Conservation (phyloP, 108 stramenopile genomes). For the Skeletonema costatum region DNA sequence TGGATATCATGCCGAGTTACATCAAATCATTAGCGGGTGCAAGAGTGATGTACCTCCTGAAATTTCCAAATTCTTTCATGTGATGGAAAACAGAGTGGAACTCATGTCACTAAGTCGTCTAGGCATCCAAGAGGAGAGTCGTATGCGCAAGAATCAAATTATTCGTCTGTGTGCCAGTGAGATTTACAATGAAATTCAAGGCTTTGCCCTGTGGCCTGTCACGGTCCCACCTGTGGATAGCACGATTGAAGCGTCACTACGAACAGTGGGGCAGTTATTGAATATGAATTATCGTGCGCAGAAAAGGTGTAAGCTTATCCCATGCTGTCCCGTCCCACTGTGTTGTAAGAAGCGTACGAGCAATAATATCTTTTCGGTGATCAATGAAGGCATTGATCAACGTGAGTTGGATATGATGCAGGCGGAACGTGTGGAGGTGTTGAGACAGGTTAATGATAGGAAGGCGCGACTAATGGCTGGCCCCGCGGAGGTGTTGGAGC, state of each 20-base stretch:
- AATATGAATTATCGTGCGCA: slow-evolving; percentile 40
- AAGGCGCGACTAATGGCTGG: slow-evolving; percentile 22
- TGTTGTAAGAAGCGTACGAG: slow-evolving; percentile 37
- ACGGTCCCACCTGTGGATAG: slow-evolving; percentile 26
- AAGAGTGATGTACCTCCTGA: slow-evolving; percentile 29
- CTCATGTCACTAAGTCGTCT: slow-evolving; percentile 33
- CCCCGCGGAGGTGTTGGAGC: slow-evolving; percentile 34
- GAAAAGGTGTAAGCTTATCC: slow-evolving; percentile 31
- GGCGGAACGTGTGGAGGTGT: slow-evolving; percentile 25
- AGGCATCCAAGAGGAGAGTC: slow-evolving; percentile 25
- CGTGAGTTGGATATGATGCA: slow-evolving; percentile 45
- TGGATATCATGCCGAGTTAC: slow-evolving; percentile 30
- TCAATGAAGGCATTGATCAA: slow-evolving; percentile 47
- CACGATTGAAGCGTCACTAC: slow-evolving; percentile 26
- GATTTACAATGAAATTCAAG: slow-evolving; percentile 41
- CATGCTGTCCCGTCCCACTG: slow-evolving; percentile 33
- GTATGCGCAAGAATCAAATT: slow-evolving; percentile 42
- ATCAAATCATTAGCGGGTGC: slow-evolving; percentile 37
- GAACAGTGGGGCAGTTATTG: slow-evolving; percentile 32
- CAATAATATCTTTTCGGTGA: slow-evolving; percentile 38
- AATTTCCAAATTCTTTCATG: slow-evolving; percentile 39
- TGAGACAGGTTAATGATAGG: slow-evolving; percentile 31
- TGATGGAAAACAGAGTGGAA: slow-evolving; percentile 44
- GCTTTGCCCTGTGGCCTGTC: slow-evolving; percentile 17
- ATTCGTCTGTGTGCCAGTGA: slow-evolving; percentile 36